phyloP scores from a whole-genome alignment of 352 stramenopile genomes.

The Pythium scleroteichum region DNA sequence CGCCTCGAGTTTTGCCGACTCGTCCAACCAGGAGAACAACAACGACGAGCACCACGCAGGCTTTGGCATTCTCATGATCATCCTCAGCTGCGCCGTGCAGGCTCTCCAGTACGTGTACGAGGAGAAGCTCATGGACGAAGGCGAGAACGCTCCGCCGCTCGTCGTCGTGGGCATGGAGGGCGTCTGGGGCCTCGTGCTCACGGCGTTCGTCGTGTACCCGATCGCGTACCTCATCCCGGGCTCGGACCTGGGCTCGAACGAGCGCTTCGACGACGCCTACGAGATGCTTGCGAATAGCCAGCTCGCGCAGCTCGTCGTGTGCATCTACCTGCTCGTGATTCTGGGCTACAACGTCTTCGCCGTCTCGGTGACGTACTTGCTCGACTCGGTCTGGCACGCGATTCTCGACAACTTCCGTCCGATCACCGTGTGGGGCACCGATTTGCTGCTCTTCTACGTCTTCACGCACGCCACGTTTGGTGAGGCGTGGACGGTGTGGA shows the following conservation, averaged over 20 bases:
- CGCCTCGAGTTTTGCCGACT: conserved; percentile 90
- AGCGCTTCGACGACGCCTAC: conserved; percentile 85
- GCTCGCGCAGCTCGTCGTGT: conserved; percentile 60
- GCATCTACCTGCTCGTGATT: conserved; percentile 93
- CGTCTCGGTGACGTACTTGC: conserved; percentile 95
- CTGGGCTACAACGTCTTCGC: conserved; percentile 97
- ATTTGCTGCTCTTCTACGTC: conserved; percentile 96
- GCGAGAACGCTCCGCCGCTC: conserved; percentile 90
- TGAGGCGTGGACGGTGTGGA: conserved; percentile 94
- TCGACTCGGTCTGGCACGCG: conserved; percentile 97
- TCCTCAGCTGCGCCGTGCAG: conserved; percentile 94
- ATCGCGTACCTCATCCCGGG: conserved; percentile 91
- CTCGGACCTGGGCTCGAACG: conserved; percentile 93
- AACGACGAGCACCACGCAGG: conserved; percentile 71
- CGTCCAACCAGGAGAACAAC: conserved; percentile 65
- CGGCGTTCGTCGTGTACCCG: conserved; percentile 93
- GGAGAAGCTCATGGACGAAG: conserved; percentile 97
- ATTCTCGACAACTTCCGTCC: conserved; percentile 98
- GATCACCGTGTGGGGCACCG: conserved; percentile 95
- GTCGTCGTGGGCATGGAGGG: conserved; percentile 96
- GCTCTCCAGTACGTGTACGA: conserved; percentile 97
- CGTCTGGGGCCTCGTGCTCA: conserved; percentile 94
- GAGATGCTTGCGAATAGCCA: conserved; percentile 71
- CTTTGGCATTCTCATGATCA: conserved; percentile 93
- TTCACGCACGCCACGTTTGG: conserved; percentile 91